Evolutionary conservation across 345 rosid genomes (phyloP), one percentile per base, ranked within the genome.

Genomic region (Salix arbutifolia): DNA sequence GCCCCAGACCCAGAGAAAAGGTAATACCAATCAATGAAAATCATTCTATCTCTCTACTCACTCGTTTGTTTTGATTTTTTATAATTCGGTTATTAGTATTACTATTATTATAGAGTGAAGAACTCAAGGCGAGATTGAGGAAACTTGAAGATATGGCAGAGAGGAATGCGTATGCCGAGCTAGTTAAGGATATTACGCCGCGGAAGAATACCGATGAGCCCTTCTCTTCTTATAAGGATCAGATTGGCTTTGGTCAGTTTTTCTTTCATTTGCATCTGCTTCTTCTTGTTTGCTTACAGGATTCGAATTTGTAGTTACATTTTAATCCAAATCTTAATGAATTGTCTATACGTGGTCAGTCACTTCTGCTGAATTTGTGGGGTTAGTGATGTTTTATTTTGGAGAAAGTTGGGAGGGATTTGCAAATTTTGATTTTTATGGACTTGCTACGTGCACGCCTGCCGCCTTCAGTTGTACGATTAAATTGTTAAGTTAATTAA

Each of bases 211-310:
- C 80, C 1, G 67, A 76, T 71, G 96, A 95, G 83, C 99, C 99
- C 70, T 93, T 95, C 87, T 95, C 99, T 7, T 88, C 97, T 68
- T 95, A 95, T 83, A 95, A 93, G 83, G 98, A 95, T 83, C 99
- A 95, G 80, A 89, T 95, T 70, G 99, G 99, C 66, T 95, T 95
- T 71, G 99, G 99, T 94, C 79, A 77, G 69, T 48, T 38, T 37
- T 0, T 19, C 18, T 67, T 75, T 31, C 21, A 28, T 48, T 73
- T 10, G 17, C 53, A 7, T 11, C 14, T 16, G 21, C 14, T 16
- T 64, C 26, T 25, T 4, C 5, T 28, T 74, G 6, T 65, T 9
- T 23, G 42, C 3, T 18, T 31, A 21, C 8, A 10, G 18, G 52
- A 72, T 23, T 60, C 25, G 9, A n/a, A 37, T 26, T 60, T 19